Base-by-base conservation (phyloP, 2,329 filamentous ascomycete genomes). In the Xylaria sp. region DNA sequence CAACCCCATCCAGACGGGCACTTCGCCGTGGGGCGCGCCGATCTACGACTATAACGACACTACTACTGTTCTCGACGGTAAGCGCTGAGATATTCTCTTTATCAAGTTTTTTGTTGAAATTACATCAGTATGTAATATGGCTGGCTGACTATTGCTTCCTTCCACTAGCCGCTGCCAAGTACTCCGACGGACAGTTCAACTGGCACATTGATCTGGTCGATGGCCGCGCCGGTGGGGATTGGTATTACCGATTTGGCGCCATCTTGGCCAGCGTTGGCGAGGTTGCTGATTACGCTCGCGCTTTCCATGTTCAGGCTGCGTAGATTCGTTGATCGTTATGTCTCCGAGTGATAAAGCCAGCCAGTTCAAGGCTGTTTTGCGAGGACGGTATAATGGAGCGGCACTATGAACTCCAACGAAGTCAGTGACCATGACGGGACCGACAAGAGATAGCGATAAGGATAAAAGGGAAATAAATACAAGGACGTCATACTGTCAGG, bases 171-270 rank as follows among this genome's bases (percentile, higher is more conserved):
- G 66, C 61, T 56, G 66, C 61, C n/a, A 68, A 65, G 39, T 68
- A 65, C 13, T 65, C 66, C 5, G 66, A 39, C 20, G 66, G 66
- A 4, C 64, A 56, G 50, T 44, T 13, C 9, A 60, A 55, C 9
- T 65, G 66, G 66, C 66, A 65, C 12, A 65, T 68, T n/a, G 66
- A 65, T n/a, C 60, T 65, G 12, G 60, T 68, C 48, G 34, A 68
- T 2, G 61, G 55, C 41, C 66, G 66, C 23, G 28, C 20, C 12
- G 66, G 66, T 10, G 15, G 39, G 2, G 66, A 56, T 20, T 68
- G 66, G 66, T 68, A 60, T 55, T 68, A 68, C n/a, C 55, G 66
- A 8, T 68, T 70, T 46, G 68, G 57, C 1, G 68, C 68, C 20
- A 34, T 39, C 10, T 50, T 68, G 20, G 59, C 46, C 23, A 63